These are phyloP conservation scores for Fusarium armeniacum DNA, from an alignment of 2,329 filamentous ascomycete species.

Conservation along the genomic window DNA sequence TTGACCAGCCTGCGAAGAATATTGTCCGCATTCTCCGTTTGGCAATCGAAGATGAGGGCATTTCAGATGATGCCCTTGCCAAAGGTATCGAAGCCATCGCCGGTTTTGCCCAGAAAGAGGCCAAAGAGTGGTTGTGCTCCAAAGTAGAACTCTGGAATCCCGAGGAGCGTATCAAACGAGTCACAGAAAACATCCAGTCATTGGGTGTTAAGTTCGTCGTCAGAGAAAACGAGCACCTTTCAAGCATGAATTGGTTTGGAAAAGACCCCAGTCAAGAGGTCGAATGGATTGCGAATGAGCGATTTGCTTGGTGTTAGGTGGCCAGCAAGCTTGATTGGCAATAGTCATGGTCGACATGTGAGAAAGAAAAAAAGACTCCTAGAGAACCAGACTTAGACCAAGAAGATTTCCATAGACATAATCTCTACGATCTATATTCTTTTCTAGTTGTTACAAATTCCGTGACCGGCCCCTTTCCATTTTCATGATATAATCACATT, in stretches of 20 bases:
- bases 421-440: conserved; percentile 44
- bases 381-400: conserved; percentile 26
- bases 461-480: conserved; percentile 35
- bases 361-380: too few relatives aligned
- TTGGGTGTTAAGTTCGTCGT: conserved; percentile 66
- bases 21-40: conserved; percentile 78
- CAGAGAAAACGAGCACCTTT: conserved; percentile 76
- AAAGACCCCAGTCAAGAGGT: conserved; percentile 65
- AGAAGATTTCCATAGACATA: conserved; percentile 32
- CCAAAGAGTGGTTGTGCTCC: conserved; percentile 76
- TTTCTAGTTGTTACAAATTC: conserved; percentile 42
- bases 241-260: conserved; percentile 80
- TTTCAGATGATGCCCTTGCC: conserved; percentile 60
- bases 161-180: conserved; percentile 62
- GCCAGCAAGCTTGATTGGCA: not conserved
- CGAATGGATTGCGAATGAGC: conserved; percentile 82
- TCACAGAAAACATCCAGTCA: conserved; percentile 62
- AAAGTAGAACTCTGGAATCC: conserved; percentile 90
- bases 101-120: conserved; percentile 76
- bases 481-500: conserved; percentile 49
- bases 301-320: conserved; percentile 80
- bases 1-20: conserved; percentile 70
- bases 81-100: conserved; percentile 74
- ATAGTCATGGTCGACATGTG: not conserved
- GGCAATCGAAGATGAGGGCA: conserved; percentile 70